phyloP scores from a whole-genome alignment of 2,329 filamentous ascomycete genomes.

The Clarireedia paspali region DNA sequence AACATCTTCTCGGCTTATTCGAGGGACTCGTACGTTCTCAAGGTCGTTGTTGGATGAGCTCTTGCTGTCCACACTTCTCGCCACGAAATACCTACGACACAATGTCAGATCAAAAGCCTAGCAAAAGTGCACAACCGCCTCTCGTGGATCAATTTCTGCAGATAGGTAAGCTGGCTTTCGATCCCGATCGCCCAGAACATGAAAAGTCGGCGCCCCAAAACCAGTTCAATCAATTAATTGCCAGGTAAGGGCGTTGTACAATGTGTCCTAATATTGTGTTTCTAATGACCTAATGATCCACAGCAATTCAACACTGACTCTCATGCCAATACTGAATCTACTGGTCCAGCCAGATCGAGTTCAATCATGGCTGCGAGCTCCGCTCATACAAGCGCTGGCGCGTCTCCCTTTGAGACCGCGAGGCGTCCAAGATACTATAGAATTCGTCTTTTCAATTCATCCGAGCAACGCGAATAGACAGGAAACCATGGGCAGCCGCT shows the following conservation, averaged over 20 bases:
- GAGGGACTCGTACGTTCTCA: no score
- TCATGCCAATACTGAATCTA: conserved; percentile 55
- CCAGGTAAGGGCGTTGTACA: conserved; percentile 13
- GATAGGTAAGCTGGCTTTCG: conserved; percentile 24
- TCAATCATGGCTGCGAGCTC: conserved; percentile 51
- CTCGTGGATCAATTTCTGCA: conserved; percentile 25
- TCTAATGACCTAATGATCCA: conserved; percentile 16
- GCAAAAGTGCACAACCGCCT: conserved; percentile 15
- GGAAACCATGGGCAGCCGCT: conserved; percentile 33
- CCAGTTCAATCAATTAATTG: conserved; percentile 13
- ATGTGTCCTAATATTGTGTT: not conserved
- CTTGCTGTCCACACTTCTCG: no score
- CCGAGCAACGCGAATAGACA: conserved; percentile 31
- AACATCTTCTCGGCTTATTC: no score
- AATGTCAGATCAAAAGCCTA: not conserved
- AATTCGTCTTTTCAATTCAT: conserved; percentile 65
- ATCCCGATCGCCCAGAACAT: conserved; percentile 20
- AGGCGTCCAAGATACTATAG: conserved; percentile 60
- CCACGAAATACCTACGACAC: not conserved
- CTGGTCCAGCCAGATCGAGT: conserved; percentile 54
- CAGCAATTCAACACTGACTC: conserved; percentile 40
- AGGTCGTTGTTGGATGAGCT: no score
- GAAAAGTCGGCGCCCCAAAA: conserved; percentile 3
- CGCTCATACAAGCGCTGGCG: conserved; percentile 50
- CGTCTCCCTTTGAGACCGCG: conserved; percentile 51